These are phyloP conservation scores for Fusarium burgessii DNA, from an alignment of 2,329 filamentous ascomycete genomes.

Conservation along the genomic window DNA sequence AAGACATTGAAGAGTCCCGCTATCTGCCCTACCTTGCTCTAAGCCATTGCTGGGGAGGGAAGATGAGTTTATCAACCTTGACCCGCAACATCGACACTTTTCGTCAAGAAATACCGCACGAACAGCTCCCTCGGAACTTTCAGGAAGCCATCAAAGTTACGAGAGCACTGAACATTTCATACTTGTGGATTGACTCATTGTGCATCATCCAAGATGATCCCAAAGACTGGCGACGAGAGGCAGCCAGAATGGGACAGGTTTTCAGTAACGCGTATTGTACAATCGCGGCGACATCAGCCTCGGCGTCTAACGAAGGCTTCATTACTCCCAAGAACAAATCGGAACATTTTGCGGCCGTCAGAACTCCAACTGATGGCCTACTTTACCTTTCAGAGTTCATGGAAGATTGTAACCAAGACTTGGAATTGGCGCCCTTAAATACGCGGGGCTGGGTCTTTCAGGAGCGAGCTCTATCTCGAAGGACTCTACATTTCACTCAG, in stretches of 20 bases:
- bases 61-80: neutral
- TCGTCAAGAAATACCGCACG: neutral
- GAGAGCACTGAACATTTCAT: neutral
- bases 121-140: neutral
- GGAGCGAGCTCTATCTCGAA: conserved; percentile 1
- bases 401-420: neutral
- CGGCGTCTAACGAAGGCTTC: neutral
- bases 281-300: conserved; percentile 8
- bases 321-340: neutral
- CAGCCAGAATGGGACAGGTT: conserved; percentile 1
- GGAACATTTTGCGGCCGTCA: neutral
- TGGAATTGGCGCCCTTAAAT: conserved; percentile 39
- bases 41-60: conserved; percentile 21
- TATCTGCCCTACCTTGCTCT: neutral
- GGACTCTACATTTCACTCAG: conserved; percentile 8
- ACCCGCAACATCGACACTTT: neutral
- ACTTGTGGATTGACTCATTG: conserved; percentile 21
- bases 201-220: neutral
- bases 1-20: neutral
- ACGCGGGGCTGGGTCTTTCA: conserved; percentile 23
- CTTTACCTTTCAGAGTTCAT: neutral
- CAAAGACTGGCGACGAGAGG: conserved; percentile 7
- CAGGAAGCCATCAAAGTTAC: conserved; percentile 15
- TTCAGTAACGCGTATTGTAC: conserved; percentile 11
- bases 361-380: neutral